Base-by-base conservation (phyloP, 2,329 filamentous ascomycete genomes). In the Cladosporium sp. region DNA sequence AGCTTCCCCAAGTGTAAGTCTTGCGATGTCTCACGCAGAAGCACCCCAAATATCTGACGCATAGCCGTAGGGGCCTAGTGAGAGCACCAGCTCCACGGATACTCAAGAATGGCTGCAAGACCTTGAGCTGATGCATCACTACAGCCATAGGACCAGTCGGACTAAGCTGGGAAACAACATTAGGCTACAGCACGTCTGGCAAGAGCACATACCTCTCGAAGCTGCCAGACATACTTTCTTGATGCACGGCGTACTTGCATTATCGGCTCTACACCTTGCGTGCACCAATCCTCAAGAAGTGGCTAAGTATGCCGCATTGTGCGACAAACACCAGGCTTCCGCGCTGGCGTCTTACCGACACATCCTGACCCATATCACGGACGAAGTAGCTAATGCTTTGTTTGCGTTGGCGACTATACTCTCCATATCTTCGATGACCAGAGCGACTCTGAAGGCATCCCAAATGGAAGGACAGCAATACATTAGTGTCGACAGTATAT, bases 91-190 rank as follows among this genome's bases (percentile, higher is more conserved):
- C 37, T 18, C 53, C 8, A 33, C 44, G n/a, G 55, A 43, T n/a
- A 49, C 55, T 1, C 46, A 55, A 2, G 56, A 61, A 38, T 63
- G 59, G 59, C 54, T 63, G n/a, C 59, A 62, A 43, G 60, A 63
- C 40, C 60, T 65, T 40, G 60, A 63, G 38, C 56, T 65, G 9
- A 63, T 63, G 60, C 59, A 63, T 43, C 55, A 65, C 40, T 65
- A 61, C 53, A 37, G 37, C 9, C 43, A 49, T 32, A 31, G 46
- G 10, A 54, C 52, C 8, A 42, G 35, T 31, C 40, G 46, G 9
- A 54, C 44, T 7, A 32, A 43, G 16, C 46, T 58, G 3, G 58
- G 58, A 13, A 35, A 44, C 13, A 49, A 54, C 16, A 49, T 58
- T 9, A 51, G 60, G 16, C 32, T 55, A 10, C 51, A 54, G 16